These are phyloP conservation scores for Colletotrichum simmondsii DNA, from an alignment of 2,329 filamentous ascomycete genomes.

Conservation along the genomic window DNA sequence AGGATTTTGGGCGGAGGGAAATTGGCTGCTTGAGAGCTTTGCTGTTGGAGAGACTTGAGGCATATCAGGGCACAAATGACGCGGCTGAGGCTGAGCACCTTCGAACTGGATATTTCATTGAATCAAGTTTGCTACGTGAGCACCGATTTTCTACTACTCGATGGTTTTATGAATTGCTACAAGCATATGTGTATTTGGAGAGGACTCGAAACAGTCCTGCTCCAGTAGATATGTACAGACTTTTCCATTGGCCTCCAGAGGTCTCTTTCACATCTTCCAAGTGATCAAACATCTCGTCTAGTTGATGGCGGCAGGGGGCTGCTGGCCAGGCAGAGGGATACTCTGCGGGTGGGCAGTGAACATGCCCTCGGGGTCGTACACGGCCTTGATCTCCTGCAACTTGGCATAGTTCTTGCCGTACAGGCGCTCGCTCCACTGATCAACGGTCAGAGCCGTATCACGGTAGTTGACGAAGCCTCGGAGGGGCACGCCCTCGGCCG, in stretches of 20 bases:
- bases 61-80: background rate
- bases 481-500: conserved; percentile 18
- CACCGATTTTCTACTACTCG: background rate
- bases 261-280: background rate
- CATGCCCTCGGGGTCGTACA: conserved; percentile 33
- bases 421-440: conserved; percentile 34
- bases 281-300: background rate
- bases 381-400: conserved; percentile 31
- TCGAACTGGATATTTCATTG: background rate
- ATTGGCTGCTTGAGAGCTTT: conserved; percentile 6
- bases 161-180: background rate
- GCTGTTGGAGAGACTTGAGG: background rate
- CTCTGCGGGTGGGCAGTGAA: conserved; percentile 34
- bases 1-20: conserved; percentile 42
- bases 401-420: conserved; percentile 32
- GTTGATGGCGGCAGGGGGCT: conserved; percentile 24
- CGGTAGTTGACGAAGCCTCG: conserved; percentile 36
- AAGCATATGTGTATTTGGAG: background rate
- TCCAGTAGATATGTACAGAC: background rate
- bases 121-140: background rate
- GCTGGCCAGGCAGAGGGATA: conserved; percentile 30
- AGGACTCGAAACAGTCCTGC: background rate
- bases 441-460: conserved; percentile 26
- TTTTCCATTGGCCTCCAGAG: no score
- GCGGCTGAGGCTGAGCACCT: background rate